Percentiles rank a stretch among this genome's conserved stretches.
These are phyloP conservation scores for Aspergillus vadensis DNA, from an alignment of 2,329 filamentous ascomycete genomes.

Conservation along the genomic window DNA sequence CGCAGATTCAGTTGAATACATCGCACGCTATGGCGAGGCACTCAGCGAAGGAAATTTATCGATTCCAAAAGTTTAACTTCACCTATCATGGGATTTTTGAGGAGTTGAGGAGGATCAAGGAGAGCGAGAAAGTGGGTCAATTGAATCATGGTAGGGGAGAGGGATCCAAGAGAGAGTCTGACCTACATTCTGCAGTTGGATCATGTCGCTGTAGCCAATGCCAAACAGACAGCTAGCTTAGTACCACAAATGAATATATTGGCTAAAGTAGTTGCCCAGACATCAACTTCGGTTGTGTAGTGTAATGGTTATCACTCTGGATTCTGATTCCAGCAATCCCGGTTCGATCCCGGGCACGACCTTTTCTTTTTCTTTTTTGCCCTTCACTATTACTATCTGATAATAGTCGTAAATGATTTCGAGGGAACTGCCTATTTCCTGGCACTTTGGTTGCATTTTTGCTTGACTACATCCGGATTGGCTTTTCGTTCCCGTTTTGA, in stretches of 20 bases:
- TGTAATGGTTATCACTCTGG: not conserved
- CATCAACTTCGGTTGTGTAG: not conserved
- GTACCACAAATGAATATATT: too few species aligned
- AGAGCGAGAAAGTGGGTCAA: not conserved
- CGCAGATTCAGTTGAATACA: conserved; percentile 10
- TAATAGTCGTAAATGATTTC: rapidly evolving
- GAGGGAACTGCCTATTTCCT: too few species aligned
- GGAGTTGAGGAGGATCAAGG: not conserved
- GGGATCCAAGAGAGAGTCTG: not conserved
- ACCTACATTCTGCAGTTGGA: too few species aligned
- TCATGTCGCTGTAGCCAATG: too few species aligned
- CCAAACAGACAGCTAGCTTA: too few species aligned
- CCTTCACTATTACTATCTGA: too few species aligned
- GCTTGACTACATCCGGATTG: too few species aligned
- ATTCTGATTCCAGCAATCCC: conserved; percentile 1
- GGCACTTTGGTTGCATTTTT: too few species aligned
- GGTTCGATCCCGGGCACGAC: not conserved
- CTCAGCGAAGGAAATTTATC: conserved; percentile 3
- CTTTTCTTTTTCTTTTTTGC: not conserved
- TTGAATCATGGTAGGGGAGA: not conserved
- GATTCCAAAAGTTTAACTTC: conserved; percentile 5
- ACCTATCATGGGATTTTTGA: conserved; percentile 10
- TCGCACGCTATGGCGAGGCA: not conserved
- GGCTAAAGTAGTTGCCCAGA: not conserved
- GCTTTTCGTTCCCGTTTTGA: too few species aligned